phyloP scores from a whole-genome alignment of 108 stramenopile species.

The Nitzschia inconspicua region DNA sequence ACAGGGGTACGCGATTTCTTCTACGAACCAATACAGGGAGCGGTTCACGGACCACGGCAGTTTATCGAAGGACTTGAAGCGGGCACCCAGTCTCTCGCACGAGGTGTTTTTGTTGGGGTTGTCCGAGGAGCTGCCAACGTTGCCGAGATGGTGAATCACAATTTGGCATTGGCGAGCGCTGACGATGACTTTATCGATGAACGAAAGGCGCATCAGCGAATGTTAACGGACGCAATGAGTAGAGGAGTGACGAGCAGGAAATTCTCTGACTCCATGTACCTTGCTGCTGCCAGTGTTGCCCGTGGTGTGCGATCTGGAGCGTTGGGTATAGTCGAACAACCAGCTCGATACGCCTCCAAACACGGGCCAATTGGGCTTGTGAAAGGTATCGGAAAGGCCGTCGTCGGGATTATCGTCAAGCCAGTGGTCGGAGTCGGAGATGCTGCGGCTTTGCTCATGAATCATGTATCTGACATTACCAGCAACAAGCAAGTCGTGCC shows the following conservation, averaged over 20 bases:
- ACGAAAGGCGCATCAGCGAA: slow-evolving; percentile 68
- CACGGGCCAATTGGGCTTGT: slow-evolving; percentile 71
- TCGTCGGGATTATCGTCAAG: slow-evolving; percentile 73
- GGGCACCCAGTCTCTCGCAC: slow-evolving; percentile 68
- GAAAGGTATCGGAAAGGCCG: slow-evolving; percentile 71
- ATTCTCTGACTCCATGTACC: slow-evolving; percentile 53
- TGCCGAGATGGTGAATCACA: slow-evolving; percentile 68
- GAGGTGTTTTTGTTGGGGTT: slow-evolving; percentile 79
- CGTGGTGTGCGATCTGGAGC: slow-evolving; percentile 68
- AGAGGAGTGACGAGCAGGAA: slow-evolving; percentile 38
- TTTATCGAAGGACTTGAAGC: slow-evolving; percentile 78
- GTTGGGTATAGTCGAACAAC: slow-evolving; percentile 69
- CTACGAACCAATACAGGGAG: slow-evolving; percentile 81
- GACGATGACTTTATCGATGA: slow-evolving; percentile 80
- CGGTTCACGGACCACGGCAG: slow-evolving; percentile 62
- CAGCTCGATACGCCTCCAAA: slow-evolving; percentile 63
- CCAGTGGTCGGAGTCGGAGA: slow-evolving; percentile 82
- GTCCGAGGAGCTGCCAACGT: slow-evolving; percentile 75
- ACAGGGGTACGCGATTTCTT: slow-evolving; percentile 80
- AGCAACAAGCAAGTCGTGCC: slow-evolving; percentile 47
- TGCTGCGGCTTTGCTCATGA: slow-evolving; percentile 78
- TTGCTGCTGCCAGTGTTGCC: slow-evolving; percentile 67
- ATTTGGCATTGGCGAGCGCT: slow-evolving; percentile 66
- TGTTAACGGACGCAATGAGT: slow-evolving; percentile 60
- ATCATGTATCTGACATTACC: slow-evolving; percentile 79